Base-by-base conservation (phyloP, 495 filamentous ascomycete genomes). In the Bombardia bombarda region DNA sequence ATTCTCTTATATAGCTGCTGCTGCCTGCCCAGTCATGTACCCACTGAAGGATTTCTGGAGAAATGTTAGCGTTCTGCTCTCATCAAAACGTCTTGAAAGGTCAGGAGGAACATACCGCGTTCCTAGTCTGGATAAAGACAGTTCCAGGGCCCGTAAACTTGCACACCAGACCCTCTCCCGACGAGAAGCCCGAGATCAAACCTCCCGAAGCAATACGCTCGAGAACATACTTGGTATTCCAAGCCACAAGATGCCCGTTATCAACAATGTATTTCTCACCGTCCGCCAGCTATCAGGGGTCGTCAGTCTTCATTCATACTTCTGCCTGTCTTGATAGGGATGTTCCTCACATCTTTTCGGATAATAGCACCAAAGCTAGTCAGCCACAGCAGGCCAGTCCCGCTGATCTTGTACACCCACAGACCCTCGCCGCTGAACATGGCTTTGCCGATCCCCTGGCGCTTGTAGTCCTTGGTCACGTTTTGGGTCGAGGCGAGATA, bases 331-430 rank as follows among this genome's bases (percentile, higher is more conserved):
- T n/a, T n/a, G n/a, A n/a, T n/a, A n/a, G n/a, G n/a, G n/a, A n/a
- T 9, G 35, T 19, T 21, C 4, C 38, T 68, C 65, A 95, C 87
- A 61, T 98, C 90, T 65, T 97, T 97, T 54, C 86, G 77, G 45
- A 98, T 84, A 45, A 98, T 95, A 3, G 93, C 92, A 1, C 92
- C 92, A 47, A 97, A 89, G 53, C 87, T 93, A 7, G 85, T 86
- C 24, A 96, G 65, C 84, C 89, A 98, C 22, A 95, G 46, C 23
- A 97, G 58, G 0, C 92, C 92, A 4, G 63, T 70, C 0, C 90
- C 90, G 8, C 66, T 73, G 18, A 97, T 84, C 61, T 85, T 88
- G 60, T 93, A 93, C 7, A 96, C 79, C 66, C 92, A 96, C 35
- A 95, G 56, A 1, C 92, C 92, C 60, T 96, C 92, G 0, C 92